These are phyloP conservation scores for Grigorovia yakushimaensis DNA, from an alignment of 805 yeast species.

Conservation along the genomic window DNA sequence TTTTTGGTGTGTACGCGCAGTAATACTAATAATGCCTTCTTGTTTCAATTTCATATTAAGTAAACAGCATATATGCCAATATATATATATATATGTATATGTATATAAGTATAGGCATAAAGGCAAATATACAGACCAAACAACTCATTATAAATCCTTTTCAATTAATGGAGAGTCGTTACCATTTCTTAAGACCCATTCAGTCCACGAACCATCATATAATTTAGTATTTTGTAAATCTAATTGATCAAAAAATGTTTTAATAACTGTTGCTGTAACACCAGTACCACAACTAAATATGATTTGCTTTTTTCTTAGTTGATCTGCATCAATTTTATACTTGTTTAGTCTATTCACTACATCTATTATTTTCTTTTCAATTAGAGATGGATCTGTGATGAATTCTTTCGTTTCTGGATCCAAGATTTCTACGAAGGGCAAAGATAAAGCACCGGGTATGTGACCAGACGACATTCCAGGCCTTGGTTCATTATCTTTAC, in stretches of 20 bases:
- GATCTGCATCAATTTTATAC: background rate
- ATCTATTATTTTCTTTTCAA: conserved; percentile 35
- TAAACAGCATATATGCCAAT: no score
- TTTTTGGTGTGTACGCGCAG: no score
- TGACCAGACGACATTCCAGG: conserved; percentile 86
- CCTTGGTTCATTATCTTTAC: conserved; percentile 80
- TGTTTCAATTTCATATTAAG: no score
- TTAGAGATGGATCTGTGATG: conserved; percentile 29
- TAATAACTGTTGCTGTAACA: conserved; percentile 83
- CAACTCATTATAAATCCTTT: conserved; percentile 11
- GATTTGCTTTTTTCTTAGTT: conserved; percentile 28
- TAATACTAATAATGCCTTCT: no score
- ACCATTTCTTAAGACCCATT: conserved; percentile 23
- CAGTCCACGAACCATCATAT: conserved; percentile 82
- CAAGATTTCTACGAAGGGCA: conserved; percentile 64
- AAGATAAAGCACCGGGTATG: conserved; percentile 65
- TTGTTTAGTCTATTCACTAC: conserved; percentile 32
- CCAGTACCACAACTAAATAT: conserved; percentile 86
- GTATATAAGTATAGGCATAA: no score
- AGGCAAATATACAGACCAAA: no score
- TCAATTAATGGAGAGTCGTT: conserved; percentile 15
- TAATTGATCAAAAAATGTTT: conserved; percentile 59
- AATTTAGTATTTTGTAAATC: conserved; percentile 40
- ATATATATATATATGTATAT: no score
- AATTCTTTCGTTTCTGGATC: conserved; percentile 37